Conservation (phyloP, 306 rosid genomes). For the Dalbergia oliveri region DNA sequence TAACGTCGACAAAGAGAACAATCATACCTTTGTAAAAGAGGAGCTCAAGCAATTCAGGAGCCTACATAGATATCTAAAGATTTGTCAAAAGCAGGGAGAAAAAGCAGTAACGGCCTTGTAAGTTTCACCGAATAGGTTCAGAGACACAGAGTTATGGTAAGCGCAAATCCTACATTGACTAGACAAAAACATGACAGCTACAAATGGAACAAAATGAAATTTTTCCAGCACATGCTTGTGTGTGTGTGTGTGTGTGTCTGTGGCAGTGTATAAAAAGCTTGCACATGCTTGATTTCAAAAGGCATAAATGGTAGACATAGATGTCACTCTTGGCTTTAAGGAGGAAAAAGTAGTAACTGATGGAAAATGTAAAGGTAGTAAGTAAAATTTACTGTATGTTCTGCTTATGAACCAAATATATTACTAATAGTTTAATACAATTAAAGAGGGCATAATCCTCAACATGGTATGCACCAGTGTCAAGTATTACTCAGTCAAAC, state of each 20-base stretch:
- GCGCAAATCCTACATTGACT: not conserved
- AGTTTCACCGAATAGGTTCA: conserved; percentile 25
- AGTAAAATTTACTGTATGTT: not conserved
- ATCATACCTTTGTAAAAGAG: conserved; percentile 76
- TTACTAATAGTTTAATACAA: not conserved
- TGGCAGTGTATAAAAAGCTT: not conserved
- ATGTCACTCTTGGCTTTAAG: not conserved
- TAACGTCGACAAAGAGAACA: conserved; percentile 17
- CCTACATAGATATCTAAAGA: conserved; percentile 67
- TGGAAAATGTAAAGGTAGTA: not conserved
- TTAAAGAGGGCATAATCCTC: not conserved
- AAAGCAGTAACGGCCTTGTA: conserved; percentile 25
- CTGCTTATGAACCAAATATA: not conserved
- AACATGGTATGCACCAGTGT: conserved; percentile 14
- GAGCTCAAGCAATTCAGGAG: conserved; percentile 80
- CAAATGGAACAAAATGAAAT: conserved; percentile 3
- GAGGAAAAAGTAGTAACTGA: not conserved
- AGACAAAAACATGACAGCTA: conserved; percentile 24
- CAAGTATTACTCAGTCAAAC: conserved; percentile 27
- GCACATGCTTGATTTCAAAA: conserved; percentile 1
- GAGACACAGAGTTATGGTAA: conserved; percentile 14
- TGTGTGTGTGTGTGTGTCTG: not conserved
- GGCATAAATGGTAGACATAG: not conserved
- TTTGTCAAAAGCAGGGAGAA: conserved; percentile 44
- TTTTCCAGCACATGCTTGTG: not conserved